These are phyloP conservation scores for Blastocystis sp. DNA, from an alignment of 352 stramenopile genomes.

Conservation along the genomic window DNA sequence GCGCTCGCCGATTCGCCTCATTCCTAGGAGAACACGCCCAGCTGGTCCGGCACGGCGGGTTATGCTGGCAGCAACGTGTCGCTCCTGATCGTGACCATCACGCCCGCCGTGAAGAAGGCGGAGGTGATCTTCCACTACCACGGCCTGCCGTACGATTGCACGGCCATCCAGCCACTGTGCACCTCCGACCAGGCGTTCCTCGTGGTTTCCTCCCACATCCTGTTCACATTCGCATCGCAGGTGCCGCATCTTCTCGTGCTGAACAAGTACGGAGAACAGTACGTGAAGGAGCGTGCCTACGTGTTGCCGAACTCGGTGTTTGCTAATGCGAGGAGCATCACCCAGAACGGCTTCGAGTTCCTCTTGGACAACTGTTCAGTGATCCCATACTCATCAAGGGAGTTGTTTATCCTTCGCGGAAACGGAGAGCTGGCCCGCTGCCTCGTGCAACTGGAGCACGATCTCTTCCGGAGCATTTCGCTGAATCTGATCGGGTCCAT, in stretches of 20 bases:
- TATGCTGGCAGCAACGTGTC: constrained; percentile 49
- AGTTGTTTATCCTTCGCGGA: background rate
- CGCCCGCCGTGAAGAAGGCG: background rate
- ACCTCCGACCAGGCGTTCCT: constrained; percentile 15
- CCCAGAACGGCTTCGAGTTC: background rate
- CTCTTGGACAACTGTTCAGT: constrained; percentile 44
- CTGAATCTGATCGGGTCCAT: background rate
- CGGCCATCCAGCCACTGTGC: background rate
- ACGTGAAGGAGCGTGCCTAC: constrained; percentile 22
- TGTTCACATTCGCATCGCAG: constrained; percentile 22
- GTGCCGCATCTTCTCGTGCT: constrained; percentile 24
- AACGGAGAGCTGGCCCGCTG: background rate
- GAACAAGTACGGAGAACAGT: constrained; percentile 34
- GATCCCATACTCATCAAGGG: background rate
- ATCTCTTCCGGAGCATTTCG: background rate
- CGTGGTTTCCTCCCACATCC: constrained; percentile 10
- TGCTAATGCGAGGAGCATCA: background rate
- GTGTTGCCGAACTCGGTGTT: constrained; percentile 22
- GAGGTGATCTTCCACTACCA: constrained; percentile 40
- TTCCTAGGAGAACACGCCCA: constrained; percentile 37
- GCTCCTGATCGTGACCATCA: constrained; percentile 14
- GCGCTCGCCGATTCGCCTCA: background rate
- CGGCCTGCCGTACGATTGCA: constrained; percentile 57
- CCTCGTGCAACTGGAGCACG: background rate
- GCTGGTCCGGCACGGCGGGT: constrained; percentile 47